A percentile compares a stretch with the other conserved stretches of the same genome.
Evolutionary conservation across 768 basidiomycete genomes (phyloP).

Genomic region (Pleurotus cornucopiae): DNA sequence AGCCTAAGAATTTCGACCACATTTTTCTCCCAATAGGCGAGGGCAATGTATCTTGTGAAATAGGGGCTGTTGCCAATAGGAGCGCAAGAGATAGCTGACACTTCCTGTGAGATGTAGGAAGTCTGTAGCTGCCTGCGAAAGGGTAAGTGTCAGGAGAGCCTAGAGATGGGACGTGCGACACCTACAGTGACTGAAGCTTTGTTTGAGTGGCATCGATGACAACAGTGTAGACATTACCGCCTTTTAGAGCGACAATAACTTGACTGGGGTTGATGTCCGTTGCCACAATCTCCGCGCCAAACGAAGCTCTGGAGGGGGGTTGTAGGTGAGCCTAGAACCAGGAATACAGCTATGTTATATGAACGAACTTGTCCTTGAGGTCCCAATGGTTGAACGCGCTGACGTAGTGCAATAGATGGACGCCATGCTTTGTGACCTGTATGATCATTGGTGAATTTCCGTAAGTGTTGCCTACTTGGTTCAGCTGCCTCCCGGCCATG

Average conservation of each 20-base stretch:
- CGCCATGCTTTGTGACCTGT: conserved; percentile 65
- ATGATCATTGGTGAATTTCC: conserved; percentile 52
- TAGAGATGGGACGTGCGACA: too few species aligned
- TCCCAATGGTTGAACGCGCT: conserved; percentile 29
- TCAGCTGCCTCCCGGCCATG: conserved; percentile 33
- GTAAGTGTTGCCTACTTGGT: conserved; percentile 28
- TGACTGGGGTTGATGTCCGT: conserved; percentile 71
- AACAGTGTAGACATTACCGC: conserved; percentile 49
- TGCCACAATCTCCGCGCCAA: conserved; percentile 50
- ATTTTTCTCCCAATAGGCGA: conserved; percentile 78
- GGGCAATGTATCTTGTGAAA: conserved; percentile 47
- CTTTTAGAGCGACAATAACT: conserved; percentile 54
- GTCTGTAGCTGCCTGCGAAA: conserved; percentile 13
- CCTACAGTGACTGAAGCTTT: too few species aligned
- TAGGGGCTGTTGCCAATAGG: conserved; percentile 45
- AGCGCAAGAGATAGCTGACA: conserved; percentile 67
- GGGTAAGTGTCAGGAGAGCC: neutral
- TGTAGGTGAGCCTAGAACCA: neutral
- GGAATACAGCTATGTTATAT: too few species aligned
- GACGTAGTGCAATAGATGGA: conserved; percentile 57
- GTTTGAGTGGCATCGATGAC: too few species aligned
- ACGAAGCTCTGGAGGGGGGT: neutral
- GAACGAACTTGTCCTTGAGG: conserved; percentile 4
- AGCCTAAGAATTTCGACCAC: conserved; percentile 51
- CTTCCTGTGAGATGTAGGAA: conserved; percentile 32